Percentiles rank a stretch among this genome's conserved stretches.
These are phyloP conservation scores for Fusarium buxicola DNA, from an alignment of 2,329 filamentous ascomycete species.

Conservation along the genomic window DNA sequence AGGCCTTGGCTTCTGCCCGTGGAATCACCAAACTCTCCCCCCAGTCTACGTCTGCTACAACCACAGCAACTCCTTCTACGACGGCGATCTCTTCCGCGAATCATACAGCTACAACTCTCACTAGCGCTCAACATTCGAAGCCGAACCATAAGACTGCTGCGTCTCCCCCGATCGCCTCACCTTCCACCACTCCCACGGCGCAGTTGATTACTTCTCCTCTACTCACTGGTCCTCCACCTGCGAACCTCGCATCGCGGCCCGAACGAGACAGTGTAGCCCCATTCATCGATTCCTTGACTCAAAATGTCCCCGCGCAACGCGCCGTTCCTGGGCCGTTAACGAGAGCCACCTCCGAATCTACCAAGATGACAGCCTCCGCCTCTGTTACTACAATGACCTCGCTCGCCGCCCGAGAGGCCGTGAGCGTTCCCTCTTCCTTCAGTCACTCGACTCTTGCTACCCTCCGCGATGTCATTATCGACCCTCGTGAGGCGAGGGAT, in stretches of 20 bases:
- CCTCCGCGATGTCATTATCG: conserved; percentile 53
- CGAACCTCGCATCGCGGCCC: conserved; percentile 23
- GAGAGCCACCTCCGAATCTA: conserved; percentile 49
- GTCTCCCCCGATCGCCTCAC: conserved; percentile 23
- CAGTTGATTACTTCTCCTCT: conserved; percentile 13
- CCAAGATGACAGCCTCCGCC: conserved; percentile 50
- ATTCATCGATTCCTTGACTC: conserved; percentile 22
- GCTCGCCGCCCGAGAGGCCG: conserved; percentile 45
- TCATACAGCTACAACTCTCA: conserved; percentile 5
- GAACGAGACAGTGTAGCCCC: conserved; percentile 38
- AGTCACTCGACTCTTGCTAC: conserved; percentile 48
- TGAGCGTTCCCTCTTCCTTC: conserved; percentile 50
- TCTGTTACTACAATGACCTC: conserved; percentile 49
- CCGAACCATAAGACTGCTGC: conserved; percentile 22
- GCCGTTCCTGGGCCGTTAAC: conserved; percentile 54
- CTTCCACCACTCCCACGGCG: conserved; percentile 16
- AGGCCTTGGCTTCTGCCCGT: conserved; percentile 69
- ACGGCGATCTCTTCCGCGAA: conserved; percentile 25
- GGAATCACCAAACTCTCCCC: conserved; percentile 54
- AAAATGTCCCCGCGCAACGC: conserved; percentile 53
- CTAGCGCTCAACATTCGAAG: conserved; percentile 28
- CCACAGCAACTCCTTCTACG: conserved; percentile 19
- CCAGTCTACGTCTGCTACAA: conserved; percentile 18
- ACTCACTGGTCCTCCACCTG: conserved; percentile 23
- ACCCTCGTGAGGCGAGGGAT: conserved; percentile 50